Evolutionary conservation across 371 early-diverging fungal genomes (phyloP).

Genomic region (Syncephalastrum sp.): DNA sequence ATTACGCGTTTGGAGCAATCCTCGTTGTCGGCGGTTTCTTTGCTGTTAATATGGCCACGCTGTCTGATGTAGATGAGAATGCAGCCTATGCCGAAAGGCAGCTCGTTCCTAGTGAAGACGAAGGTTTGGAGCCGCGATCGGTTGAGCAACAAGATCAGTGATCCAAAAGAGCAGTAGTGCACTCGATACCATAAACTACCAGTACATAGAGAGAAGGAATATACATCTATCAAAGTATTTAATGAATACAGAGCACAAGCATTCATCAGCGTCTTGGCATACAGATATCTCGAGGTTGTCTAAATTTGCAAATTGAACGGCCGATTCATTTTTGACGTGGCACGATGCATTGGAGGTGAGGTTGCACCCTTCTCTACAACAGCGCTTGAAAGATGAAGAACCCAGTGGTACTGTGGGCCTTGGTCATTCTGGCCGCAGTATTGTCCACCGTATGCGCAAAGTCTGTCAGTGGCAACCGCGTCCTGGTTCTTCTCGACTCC

Average conservation of each 20-base stretch:
- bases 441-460: constrained; percentile 44
- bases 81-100: constrained; percentile 9
- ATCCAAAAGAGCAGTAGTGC: too few species aligned
- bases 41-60: constrained; percentile 53
- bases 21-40: constrained; percentile 72
- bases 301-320: background rate
- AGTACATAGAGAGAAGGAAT: too few species aligned
- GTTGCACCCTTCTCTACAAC: background rate
- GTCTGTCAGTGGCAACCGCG: constrained; percentile 64
- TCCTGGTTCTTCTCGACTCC: constrained; percentile 75
- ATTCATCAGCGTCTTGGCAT: too few species aligned
- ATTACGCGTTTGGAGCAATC: constrained; percentile 68
- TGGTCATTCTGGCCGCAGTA: constrained; percentile 17
- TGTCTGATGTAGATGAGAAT: constrained; percentile 36
- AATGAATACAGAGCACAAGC: too few species aligned
- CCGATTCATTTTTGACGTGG: constrained; percentile 7
- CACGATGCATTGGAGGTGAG: constrained; percentile 1
- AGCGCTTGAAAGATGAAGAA: constrained; percentile 15
- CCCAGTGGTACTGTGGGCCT: constrained; percentile 11
- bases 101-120: constrained; percentile 10
- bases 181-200: too few species aligned
- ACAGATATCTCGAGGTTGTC: too few species aligned
- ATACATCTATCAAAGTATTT: too few species aligned
- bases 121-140: too few species aligned
- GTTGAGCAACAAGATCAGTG: too few species aligned